Percentiles rank a stretch among this genome's conserved stretches.
These are phyloP conservation scores for Metschnikowia gruessii DNA, from an alignment of 805 yeast species.

Conservation along the genomic window DNA sequence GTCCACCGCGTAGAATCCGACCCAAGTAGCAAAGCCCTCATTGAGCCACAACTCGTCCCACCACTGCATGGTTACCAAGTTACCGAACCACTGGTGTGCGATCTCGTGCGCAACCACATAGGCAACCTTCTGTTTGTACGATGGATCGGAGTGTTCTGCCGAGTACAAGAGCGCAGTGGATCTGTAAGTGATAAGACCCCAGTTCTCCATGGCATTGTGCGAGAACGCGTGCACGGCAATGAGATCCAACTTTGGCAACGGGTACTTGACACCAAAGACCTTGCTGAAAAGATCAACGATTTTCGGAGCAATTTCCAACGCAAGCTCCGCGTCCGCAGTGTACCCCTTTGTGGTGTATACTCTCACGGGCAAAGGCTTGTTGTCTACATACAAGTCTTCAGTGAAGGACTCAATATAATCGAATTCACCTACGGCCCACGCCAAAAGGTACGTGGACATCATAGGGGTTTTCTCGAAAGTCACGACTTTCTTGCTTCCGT, in stretches of 20 bases:
- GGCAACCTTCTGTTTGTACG: slow-evolving; percentile 67
- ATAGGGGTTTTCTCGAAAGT: slow-evolving; percentile 47
- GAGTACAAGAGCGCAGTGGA: slow-evolving; percentile 49
- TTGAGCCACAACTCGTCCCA: slow-evolving; percentile 91
- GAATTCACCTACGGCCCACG: slow-evolving; percentile 59
- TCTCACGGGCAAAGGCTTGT: slow-evolving; percentile 46
- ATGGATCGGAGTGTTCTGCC: slow-evolving; percentile 43
- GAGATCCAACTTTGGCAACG: slow-evolving; percentile 78
- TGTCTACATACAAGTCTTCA: slow-evolving; percentile 32
- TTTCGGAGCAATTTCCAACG: slow-evolving; percentile 46
- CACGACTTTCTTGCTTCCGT: slow-evolving; percentile 24
- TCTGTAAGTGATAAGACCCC: slow-evolving; percentile 76
- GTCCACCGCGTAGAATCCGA: slow-evolving; percentile 69
- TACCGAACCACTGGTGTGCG: slow-evolving; percentile 92
- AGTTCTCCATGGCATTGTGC: slow-evolving; percentile 90
- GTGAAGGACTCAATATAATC: slow-evolving; percentile 51
- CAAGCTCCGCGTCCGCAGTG: slow-evolving; percentile 45
- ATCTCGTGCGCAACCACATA: slow-evolving; percentile 83
- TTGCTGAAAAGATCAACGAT: slow-evolving; percentile 49
- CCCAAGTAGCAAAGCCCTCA: slow-evolving; percentile 90
- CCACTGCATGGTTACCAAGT: slow-evolving; percentile 88
- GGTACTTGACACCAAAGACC: slow-evolving; percentile 55
- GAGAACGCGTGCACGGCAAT: slow-evolving; percentile 76
- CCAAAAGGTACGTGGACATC: slow-evolving; percentile 56
- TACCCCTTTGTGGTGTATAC: slow-evolving; percentile 53